These are phyloP conservation scores for Russula ochroleuca DNA, from an alignment of 768 basidiomycete genomes.

Conservation along the genomic window DNA sequence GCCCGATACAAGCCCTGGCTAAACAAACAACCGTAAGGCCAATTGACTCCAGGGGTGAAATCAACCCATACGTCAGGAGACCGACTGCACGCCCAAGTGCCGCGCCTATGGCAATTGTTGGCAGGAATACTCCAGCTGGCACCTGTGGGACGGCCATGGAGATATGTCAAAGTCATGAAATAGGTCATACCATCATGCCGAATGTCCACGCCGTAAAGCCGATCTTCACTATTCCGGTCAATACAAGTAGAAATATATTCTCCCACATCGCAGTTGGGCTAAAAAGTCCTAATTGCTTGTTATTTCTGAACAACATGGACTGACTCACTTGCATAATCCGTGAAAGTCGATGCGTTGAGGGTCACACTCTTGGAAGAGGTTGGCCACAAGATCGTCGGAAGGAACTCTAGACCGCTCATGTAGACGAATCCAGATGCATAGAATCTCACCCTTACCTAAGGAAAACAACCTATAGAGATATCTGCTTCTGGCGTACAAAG, in stretches of 20 bases:
- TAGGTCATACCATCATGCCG: slow-evolving; percentile 58
- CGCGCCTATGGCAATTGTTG: slow-evolving; percentile 71
- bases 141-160: slow-evolving; percentile 41
- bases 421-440: not conserved
- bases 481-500: not conserved
- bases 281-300: not conserved
- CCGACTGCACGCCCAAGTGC: slow-evolving; percentile 69
- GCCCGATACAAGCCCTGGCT: slow-evolving; percentile 65
- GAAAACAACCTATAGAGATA: slow-evolving; percentile 53
- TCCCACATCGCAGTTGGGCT: slow-evolving; percentile 64
- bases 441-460: slow-evolving; percentile 41
- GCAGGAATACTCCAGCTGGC: slow-evolving; percentile 72
- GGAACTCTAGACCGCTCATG: slow-evolving; percentile 46
- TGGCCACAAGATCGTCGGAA: slow-evolving; percentile 76
- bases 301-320: not conserved
- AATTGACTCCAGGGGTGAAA: not conserved
- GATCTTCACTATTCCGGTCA: slow-evolving; percentile 60
- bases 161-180: not conserved
- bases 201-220: slow-evolving; percentile 71
- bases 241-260: slow-evolving; percentile 60
- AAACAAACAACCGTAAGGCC: not conserved
- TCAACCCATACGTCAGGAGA: slow-evolving; percentile 50
- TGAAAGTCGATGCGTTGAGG: slow-evolving; percentile 60
- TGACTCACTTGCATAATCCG: slow-evolving; percentile 73
- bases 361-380: slow-evolving; percentile 81